phyloP scores from a whole-genome alignment of 257 asterid species.

The Solanum medicagineum region DNA sequence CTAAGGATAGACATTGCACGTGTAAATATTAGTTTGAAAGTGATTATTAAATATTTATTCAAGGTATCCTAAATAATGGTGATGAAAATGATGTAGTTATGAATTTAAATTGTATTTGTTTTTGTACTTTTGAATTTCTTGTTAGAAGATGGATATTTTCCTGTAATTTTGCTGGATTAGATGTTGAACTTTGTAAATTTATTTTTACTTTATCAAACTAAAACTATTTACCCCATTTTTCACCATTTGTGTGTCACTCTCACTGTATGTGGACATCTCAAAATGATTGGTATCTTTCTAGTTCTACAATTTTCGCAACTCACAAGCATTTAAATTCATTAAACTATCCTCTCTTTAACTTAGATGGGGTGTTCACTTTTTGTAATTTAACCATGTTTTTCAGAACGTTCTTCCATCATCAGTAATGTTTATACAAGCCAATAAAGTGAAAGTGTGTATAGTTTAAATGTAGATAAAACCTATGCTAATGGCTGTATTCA shows the following conservation, averaged over 20 bases:
- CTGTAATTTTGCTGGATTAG: not conserved
- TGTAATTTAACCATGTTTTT: not conserved
- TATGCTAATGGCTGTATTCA: not conserved
- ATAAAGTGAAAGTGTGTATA: not conserved
- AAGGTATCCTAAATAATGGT: not conserved
- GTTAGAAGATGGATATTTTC: not conserved
- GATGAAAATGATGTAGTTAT: not conserved
- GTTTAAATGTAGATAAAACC: not conserved
- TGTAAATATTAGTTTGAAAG: not conserved
- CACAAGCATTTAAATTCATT: not conserved
- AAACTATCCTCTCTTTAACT: not conserved
- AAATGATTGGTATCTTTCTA: not conserved
- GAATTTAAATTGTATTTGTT: not conserved
- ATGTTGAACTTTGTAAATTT: not conserved
- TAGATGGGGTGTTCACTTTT: not conserved
- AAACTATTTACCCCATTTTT: not conserved
- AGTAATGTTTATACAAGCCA: not conserved
- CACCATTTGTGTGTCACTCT: not conserved
- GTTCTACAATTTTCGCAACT: not conserved
- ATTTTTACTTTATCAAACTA: not conserved
- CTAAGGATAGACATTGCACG: not conserved
- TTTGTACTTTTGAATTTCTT: not conserved
- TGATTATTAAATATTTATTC: not conserved
- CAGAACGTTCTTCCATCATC: not conserved
- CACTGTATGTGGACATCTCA: not conserved